Percentiles rank a stretch among this genome's conserved stretches.
Evolutionary conservation across 2,329 filamentous ascomycete genomes (phyloP).

Genomic region (Arachnopeziza araneosa): DNA sequence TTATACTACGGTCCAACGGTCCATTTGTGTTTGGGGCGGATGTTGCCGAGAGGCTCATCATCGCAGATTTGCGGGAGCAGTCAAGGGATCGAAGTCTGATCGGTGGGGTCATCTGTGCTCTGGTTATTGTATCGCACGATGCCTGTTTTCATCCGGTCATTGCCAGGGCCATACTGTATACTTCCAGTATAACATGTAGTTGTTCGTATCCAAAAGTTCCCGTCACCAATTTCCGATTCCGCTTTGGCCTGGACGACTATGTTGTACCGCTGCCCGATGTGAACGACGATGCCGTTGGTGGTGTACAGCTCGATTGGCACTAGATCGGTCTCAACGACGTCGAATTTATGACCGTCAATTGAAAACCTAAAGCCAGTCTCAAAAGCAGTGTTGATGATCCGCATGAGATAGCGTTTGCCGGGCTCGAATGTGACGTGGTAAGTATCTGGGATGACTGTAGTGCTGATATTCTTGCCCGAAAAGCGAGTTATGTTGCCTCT

Average conservation of each 20-base stretch:
- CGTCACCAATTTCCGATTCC: neutral
- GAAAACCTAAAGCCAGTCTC: slow-evolving; percentile 33
- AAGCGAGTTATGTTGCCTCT: neutral
- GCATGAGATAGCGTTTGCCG: slow-evolving; percentile 1
- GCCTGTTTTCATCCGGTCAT: slow-evolving; percentile 4
- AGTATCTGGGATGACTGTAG: neutral
- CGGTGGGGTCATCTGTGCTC: neutral
- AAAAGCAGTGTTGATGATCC: slow-evolving; percentile 1
- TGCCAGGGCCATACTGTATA: neutral
- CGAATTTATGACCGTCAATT: slow-evolving; percentile 45
- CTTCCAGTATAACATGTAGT: slow-evolving; percentile 5
- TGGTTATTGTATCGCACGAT: slow-evolving; percentile 12
- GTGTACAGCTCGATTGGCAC: slow-evolving; percentile 56
- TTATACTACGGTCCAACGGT: no score
- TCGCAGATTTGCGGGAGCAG: no score
- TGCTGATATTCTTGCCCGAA: neutral
- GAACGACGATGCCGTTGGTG: slow-evolving; percentile 53
- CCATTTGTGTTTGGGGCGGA: no score
- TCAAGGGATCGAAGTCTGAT: no score
- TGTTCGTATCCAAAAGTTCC: slow-evolving; percentile 43
- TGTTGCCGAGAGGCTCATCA: no score
- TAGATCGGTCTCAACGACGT: slow-evolving; percentile 57
- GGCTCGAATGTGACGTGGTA: neutral
- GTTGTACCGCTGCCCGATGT: slow-evolving; percentile 35
- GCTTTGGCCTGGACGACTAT: slow-evolving; percentile 35